phyloP scores from a whole-genome alignment of 768 basidiomycete genomes.

The Heimioporus sp. region DNA sequence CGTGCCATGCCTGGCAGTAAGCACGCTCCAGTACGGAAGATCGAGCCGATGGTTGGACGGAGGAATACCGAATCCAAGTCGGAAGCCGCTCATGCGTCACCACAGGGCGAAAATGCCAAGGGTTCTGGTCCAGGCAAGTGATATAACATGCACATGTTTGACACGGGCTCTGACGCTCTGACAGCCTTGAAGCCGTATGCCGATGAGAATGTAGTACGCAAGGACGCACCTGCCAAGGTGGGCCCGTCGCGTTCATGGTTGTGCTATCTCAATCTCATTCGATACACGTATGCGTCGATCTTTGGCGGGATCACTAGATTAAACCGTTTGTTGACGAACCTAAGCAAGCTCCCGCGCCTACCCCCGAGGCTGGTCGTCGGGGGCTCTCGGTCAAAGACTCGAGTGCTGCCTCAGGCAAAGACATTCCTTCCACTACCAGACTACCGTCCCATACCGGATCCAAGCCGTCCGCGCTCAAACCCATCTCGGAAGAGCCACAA shows the following conservation, averaged over 20 bases:
- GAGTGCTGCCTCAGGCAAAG: conserved; percentile 12
- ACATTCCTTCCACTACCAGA: conserved; percentile 22
- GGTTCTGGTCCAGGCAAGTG: conserved; percentile 38
- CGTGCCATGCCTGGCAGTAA: conserved; percentile 60
- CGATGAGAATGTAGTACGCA: conserved; percentile 53
- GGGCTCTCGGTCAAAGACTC: conserved; percentile 55
- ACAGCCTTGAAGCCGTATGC: conserved; percentile 61
- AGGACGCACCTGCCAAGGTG: conserved; percentile 41
- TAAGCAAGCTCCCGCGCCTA: conserved; percentile 38
- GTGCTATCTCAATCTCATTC: conserved; percentile 3
- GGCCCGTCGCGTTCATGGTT: neutral
- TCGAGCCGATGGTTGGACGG: conserved; percentile 52
- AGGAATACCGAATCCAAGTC: conserved; percentile 24
- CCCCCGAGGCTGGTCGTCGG: conserved; percentile 33
- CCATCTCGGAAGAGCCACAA: conserved; percentile 36
- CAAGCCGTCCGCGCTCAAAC: conserved; percentile 28
- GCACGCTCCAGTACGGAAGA: conserved; percentile 66
- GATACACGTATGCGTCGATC: conserved; percentile 1
- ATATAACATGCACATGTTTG: conserved; percentile 9
- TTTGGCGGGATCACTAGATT: conserved; percentile 42
- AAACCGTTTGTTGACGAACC: conserved; percentile 62
- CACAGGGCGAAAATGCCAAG: conserved; percentile 22
- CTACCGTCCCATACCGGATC: conserved; percentile 19
- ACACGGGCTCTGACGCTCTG: conserved; percentile 14
- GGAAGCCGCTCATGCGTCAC: conserved; percentile 35